Percentiles rank a stretch among this genome's conserved stretches.
Conservation (phyloP, 2,329 filamentous ascomycete species). For the Venturia nashicola region DNA sequence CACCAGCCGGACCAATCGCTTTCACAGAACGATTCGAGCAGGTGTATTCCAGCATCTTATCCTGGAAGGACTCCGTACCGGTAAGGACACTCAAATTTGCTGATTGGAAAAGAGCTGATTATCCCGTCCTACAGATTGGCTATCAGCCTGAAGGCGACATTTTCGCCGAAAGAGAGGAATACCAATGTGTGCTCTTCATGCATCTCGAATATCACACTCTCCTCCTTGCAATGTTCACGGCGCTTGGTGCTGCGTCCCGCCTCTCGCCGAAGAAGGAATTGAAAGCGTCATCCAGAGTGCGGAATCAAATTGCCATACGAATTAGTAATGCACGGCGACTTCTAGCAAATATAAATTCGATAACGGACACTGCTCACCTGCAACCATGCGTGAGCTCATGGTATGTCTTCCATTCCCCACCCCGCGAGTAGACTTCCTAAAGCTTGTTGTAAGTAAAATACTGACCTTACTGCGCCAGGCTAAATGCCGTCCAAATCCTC, state of each 20-base stretch:
- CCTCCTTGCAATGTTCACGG: constrained; percentile 2
- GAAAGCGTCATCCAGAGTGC: not conserved
- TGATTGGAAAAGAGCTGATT: not conserved
- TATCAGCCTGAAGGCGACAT: constrained; percentile 3
- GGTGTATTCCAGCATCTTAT: not conserved
- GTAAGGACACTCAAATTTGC: not conserved
- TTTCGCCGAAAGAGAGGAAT: constrained; percentile 2
- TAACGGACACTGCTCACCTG: not conserved
- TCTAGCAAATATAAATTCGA: not conserved
- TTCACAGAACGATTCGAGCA: constrained; percentile 2
- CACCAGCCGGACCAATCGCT: not conserved
- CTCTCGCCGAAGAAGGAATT: not conserved
- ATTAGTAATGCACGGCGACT: constrained; percentile 4
- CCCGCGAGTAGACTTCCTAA: too few relatives aligned
- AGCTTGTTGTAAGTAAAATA: not conserved
- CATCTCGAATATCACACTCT: constrained; percentile 4
- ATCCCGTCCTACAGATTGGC: not conserved
- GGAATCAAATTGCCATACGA: not conserved
- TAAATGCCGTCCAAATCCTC: not conserved
- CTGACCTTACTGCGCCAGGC: not conserved
- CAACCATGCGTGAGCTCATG: not conserved
- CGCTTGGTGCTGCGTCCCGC: not conserved
- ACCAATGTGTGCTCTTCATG: not conserved
- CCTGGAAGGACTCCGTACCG: not conserved
- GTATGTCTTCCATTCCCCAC: not conserved